A percentile compares a stretch with the other conserved stretches of the same genome.
phyloP scores from a whole-genome alignment of 2,329 filamentous ascomycete genomes.

The Lachnellula suecica region DNA sequence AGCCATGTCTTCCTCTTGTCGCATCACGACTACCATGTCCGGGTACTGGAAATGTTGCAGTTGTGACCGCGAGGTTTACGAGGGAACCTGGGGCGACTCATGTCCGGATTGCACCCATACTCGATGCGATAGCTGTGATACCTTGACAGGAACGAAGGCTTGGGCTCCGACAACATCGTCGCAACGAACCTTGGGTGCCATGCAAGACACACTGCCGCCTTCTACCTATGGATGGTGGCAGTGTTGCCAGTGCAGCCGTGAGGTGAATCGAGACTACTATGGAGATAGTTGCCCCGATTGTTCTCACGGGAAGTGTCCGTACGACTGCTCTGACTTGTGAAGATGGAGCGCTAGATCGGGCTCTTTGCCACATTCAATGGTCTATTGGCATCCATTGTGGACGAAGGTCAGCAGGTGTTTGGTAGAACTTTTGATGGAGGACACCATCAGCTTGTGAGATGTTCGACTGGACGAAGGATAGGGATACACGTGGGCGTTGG shows the following conservation, averaged over 20 bases:
- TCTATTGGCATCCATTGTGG: not conserved
- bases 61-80: not conserved
- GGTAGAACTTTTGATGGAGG: not conserved
- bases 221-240: conserved; percentile 11
- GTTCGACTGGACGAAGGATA: too few species aligned
- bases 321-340: not conserved
- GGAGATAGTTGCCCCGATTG: conserved; percentile 7
- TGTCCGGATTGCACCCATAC: conserved; percentile 8
- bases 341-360: not conserved
- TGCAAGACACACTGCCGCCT: not conserved
- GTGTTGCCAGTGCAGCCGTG: conserved; percentile 12
- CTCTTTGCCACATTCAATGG: not conserved
- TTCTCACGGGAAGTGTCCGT: not conserved
- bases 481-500: not conserved
- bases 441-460: too few species aligned
- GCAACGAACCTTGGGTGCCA: not conserved
- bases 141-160: too few species aligned
- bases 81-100: not conserved
- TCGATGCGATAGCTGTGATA: conserved; percentile 3
- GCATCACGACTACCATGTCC: not conserved
- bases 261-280: conserved; percentile 4
- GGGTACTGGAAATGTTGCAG: conserved; percentile 9
- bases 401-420: not conserved
- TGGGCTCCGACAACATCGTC: not conserved
- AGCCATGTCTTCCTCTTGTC: not conserved